These are phyloP conservation scores for Aspergillus brunneoviolaceus DNA, from an alignment of 2,329 filamentous ascomycete genomes.

Conservation along the genomic window DNA sequence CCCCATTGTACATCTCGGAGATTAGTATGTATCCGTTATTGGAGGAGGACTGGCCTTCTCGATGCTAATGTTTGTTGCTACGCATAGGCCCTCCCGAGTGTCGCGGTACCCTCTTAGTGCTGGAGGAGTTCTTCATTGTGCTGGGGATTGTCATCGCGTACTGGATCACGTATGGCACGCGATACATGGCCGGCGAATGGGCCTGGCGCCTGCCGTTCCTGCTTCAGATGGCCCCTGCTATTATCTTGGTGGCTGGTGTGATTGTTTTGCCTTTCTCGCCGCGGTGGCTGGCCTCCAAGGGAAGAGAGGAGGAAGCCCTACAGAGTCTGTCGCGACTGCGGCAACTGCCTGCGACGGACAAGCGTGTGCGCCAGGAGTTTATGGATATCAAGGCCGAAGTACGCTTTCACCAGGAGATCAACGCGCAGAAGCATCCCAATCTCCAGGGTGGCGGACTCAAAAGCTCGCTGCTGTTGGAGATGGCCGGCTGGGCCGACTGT, in stretches of 20 bases:
- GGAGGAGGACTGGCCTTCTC: neutral
- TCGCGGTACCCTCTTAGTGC: conserved; percentile 46
- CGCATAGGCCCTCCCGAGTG: conserved; percentile 45
- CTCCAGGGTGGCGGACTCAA: conserved; percentile 34
- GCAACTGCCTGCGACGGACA: conserved; percentile 49
- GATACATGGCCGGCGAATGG: conserved; percentile 48
- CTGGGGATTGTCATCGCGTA: conserved; percentile 44
- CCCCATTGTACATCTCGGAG: conserved; percentile 55
- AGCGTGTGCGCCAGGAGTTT: conserved; percentile 53
- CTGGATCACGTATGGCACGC: conserved; percentile 46
- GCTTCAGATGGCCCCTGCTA: conserved; percentile 47
- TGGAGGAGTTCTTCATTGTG: conserved; percentile 46
- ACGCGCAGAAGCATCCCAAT: conserved; percentile 40
- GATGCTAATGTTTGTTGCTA: neutral
- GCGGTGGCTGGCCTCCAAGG: conserved; percentile 52
- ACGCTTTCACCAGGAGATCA: conserved; percentile 50
- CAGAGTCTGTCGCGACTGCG: conserved; percentile 51
- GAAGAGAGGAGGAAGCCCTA: conserved; percentile 51
- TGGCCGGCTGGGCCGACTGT: conserved; percentile 52
- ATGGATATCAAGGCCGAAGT: conserved; percentile 55
- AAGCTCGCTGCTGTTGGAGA: conserved; percentile 47
- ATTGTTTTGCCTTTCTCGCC: conserved; percentile 56
- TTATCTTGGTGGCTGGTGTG: conserved; percentile 39
- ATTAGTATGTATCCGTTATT: conserved; percentile 34
- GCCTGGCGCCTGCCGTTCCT: conserved; percentile 51